phyloP scores from a whole-genome alignment of 176 grass and related monocot genomes.

The Thinopyrum elongatum region DNA sequence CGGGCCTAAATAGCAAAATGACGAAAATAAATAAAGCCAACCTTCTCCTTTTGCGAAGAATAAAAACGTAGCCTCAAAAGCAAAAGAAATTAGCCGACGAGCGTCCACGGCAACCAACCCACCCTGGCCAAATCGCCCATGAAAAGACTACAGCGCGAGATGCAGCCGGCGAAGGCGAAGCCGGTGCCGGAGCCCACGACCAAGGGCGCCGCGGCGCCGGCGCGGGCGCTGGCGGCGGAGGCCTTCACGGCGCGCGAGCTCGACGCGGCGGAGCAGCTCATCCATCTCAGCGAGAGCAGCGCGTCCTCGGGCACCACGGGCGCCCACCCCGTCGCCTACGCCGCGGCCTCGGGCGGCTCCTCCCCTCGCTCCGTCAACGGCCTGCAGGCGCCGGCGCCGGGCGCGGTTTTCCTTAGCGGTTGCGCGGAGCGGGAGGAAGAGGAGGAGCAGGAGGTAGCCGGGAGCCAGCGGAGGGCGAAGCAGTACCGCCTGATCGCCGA shows the following conservation, averaged over 20 bases:
- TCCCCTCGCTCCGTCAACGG: constrained; percentile 43
- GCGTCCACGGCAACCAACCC: constrained; percentile 6
- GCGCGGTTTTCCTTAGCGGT: neutral
- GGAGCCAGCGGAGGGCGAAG: constrained; percentile 38
- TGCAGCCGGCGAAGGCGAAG: neutral
- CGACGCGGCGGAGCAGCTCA: constrained; percentile 39
- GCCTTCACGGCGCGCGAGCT: constrained; percentile 48
- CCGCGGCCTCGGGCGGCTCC: neutral
- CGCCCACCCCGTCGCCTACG: neutral
- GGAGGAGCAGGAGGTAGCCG: constrained; percentile 18
- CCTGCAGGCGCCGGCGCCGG: neutral
- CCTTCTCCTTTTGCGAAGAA: too few relatives aligned
- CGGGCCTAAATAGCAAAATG: too few relatives aligned
- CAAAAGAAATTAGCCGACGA: constrained; percentile 16
- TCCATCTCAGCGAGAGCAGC: constrained; percentile 48
- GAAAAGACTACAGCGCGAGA: neutral
- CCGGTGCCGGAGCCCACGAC: neutral
- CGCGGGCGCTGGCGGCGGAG: neutral
- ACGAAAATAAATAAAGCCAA: too few relatives aligned
- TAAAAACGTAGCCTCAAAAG: too few relatives aligned
- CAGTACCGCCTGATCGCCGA: constrained; percentile 48
- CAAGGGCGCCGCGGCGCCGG: neutral
- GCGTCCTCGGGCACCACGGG: neutral
- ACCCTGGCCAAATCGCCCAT: constrained; percentile 23
- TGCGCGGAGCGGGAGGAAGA: constrained; percentile 3